Percentiles rank a stretch among this genome's conserved stretches.
Evolutionary conservation across 495 filamentous ascomycete genomes (phyloP).

Genomic region (Aspergillus nanangensis): DNA sequence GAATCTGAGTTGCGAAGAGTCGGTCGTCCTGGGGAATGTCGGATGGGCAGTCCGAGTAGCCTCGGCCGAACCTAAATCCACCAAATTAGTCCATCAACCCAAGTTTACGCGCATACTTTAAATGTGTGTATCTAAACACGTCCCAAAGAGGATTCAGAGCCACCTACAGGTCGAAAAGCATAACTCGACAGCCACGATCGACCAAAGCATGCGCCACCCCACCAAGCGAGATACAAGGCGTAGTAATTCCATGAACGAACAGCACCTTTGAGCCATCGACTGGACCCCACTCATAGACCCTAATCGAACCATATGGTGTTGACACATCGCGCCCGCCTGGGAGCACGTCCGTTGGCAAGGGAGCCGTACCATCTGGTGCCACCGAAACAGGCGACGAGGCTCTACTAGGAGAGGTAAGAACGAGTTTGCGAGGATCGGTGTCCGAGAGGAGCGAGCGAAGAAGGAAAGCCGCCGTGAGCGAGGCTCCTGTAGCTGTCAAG

Average conservation of each 20-base stretch:
- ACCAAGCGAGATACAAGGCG: constrained; percentile 69
- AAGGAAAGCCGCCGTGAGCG: constrained; percentile 37
- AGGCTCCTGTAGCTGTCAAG: constrained; percentile 38
- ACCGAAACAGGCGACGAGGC: constrained; percentile 40
- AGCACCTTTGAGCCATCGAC: constrained; percentile 72
- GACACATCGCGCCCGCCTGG: constrained; percentile 71
- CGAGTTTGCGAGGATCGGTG: constrained; percentile 5
- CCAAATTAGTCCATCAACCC: too few species aligned
- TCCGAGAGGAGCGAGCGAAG: constrained; percentile 30
- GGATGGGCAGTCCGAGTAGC: constrained; percentile 67
- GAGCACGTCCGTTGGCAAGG: constrained; percentile 70
- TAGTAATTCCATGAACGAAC: constrained; percentile 83
- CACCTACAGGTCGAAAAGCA: constrained; percentile 65
- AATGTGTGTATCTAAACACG: too few species aligned
- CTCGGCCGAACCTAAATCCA: constrained; percentile 62
- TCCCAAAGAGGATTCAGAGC: background rate
- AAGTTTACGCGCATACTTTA: too few species aligned
- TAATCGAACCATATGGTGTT: constrained; percentile 73
- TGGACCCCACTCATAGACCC: constrained; percentile 92
- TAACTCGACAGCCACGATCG: constrained; percentile 71
- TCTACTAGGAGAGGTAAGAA: constrained; percentile 44
- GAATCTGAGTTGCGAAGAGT: constrained; percentile 71
- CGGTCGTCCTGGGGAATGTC: constrained; percentile 66
- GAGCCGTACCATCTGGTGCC: constrained; percentile 46
- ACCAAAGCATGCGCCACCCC: constrained; percentile 65